Percentiles rank a stretch among this genome's conserved stretches.
phyloP scores from a whole-genome alignment of 306 rosid species.

The Malus sylvestris region DNA sequence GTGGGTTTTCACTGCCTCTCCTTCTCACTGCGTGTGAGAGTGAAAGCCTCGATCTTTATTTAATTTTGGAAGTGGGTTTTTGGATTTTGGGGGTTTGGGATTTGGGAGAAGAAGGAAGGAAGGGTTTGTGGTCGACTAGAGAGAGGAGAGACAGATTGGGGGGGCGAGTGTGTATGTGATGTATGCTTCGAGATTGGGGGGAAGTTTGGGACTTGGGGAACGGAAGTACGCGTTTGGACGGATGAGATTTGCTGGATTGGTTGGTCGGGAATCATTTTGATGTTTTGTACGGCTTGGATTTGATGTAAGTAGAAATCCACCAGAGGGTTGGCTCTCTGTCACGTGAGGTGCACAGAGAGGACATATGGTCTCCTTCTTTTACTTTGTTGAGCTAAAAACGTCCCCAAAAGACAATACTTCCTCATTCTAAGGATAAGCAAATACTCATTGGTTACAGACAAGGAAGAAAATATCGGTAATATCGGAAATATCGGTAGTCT shows the following conservation, averaged over 20 bases:
- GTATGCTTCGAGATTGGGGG: not conserved
- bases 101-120: slow-evolving; percentile 2
- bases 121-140: slow-evolving; percentile 46
- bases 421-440: too few relatives aligned
- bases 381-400: too few relatives aligned
- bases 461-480: too few relatives aligned
- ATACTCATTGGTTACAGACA: too few relatives aligned
- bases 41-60: not conserved
- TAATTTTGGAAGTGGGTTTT: not conserved
- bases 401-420: too few relatives aligned
- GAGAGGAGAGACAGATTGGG: slow-evolving; percentile 1
- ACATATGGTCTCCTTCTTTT: too few relatives aligned
- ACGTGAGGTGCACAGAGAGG: too few relatives aligned
- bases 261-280: not conserved
- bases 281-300: slow-evolving; percentile 12
- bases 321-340: not conserved
- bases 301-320: not conserved
- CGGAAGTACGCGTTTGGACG: slow-evolving; percentile 27
- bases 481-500: too few relatives aligned
- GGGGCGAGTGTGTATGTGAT: not conserved
- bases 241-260: slow-evolving; percentile 14
- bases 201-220: not conserved
- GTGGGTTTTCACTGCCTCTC: not conserved
- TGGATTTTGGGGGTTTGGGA: slow-evolving; percentile 1
- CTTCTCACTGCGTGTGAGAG: not conserved